A percentile compares a stretch with the other conserved stretches of the same genome.
Conservation (phyloP, 306 rosid species). For the Cicer chorassanicum region DNA sequence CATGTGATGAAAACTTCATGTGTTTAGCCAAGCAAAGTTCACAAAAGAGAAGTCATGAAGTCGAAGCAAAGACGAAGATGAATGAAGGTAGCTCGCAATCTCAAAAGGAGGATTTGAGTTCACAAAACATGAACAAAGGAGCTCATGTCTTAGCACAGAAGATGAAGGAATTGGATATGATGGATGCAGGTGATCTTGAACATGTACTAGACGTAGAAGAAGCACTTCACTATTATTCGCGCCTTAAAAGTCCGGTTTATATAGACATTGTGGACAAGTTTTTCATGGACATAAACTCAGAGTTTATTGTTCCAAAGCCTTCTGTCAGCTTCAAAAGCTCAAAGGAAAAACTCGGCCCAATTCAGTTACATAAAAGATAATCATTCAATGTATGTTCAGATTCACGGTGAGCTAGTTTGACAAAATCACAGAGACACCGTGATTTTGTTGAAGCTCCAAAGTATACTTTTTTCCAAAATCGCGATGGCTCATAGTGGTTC, state of each 20-base stretch:
- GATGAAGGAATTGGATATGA: constrained; percentile 83
- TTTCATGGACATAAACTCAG: constrained; percentile 73
- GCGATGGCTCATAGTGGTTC: too few species aligned
- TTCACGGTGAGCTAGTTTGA: too few species aligned
- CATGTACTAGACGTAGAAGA: constrained; percentile 90
- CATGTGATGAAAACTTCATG: constrained; percentile 44
- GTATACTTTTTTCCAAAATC: too few species aligned
- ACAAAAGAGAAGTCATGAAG: constrained; percentile 49
- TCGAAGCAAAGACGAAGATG: constrained; percentile 52
- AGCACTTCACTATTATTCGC: constrained; percentile 91
- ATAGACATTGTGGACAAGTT: constrained; percentile 86
- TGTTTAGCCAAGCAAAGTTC: constrained; percentile 47
- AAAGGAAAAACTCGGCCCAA: constrained; percentile 54
- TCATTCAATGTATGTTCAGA: not conserved
- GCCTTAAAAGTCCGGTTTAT: constrained; percentile 80
- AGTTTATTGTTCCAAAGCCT: constrained; percentile 57
- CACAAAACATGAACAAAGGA: constrained; percentile 42
- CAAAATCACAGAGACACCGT: too few species aligned
- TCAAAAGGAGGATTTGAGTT: constrained; percentile 47
- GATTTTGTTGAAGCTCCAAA: too few species aligned
- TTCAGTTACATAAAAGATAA: constrained; percentile 57
- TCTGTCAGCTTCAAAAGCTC: constrained; percentile 52
- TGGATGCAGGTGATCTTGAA: constrained; percentile 74
- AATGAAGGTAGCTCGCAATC: constrained; percentile 36
- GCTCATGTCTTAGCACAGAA: constrained; percentile 59